Conservation (phyloP, 2,329 filamentous ascomycete genomes). For the Rutstroemia sp. region DNA sequence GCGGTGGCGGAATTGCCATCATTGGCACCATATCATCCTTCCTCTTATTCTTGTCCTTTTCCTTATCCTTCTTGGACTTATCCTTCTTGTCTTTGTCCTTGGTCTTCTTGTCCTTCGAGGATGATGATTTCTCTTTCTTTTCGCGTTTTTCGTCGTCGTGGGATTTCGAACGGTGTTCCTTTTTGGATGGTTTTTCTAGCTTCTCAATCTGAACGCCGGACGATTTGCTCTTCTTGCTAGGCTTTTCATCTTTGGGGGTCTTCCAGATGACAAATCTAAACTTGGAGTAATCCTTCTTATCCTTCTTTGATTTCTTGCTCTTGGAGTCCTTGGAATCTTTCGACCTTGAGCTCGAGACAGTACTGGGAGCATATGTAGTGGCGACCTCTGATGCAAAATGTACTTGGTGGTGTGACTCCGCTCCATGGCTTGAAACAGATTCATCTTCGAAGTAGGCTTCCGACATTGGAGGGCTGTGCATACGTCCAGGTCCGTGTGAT, state of each 20-base stretch:
- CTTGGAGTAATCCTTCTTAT: not conserved
- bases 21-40: not conserved
- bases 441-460: not conserved
- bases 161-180: constrained; percentile 7
- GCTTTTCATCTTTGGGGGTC: constrained; percentile 1
- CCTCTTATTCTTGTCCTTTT: constrained; percentile 4
- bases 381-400: constrained; percentile 14
- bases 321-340: not conserved
- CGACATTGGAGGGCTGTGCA: not conserved
- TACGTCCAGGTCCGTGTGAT: not conserved
- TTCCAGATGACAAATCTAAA: not conserved
- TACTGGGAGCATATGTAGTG: not conserved
- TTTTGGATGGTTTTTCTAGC: constrained; percentile 12
- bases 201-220: constrained; percentile 7
- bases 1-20: not conserved
- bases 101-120: constrained; percentile 1
- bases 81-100: constrained; percentile 10
- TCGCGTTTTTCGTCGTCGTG: constrained; percentile 8
- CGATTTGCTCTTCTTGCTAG: constrained; percentile 13
- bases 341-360: constrained; percentile 5
- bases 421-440: not conserved
- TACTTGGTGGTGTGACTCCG: constrained; percentile 5
- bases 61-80: constrained; percentile 11
- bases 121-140: not conserved
- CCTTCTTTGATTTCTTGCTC: constrained; percentile 1